Conservation (phyloP, 2,329 filamentous ascomycete genomes). For the Phialophora expanda region DNA sequence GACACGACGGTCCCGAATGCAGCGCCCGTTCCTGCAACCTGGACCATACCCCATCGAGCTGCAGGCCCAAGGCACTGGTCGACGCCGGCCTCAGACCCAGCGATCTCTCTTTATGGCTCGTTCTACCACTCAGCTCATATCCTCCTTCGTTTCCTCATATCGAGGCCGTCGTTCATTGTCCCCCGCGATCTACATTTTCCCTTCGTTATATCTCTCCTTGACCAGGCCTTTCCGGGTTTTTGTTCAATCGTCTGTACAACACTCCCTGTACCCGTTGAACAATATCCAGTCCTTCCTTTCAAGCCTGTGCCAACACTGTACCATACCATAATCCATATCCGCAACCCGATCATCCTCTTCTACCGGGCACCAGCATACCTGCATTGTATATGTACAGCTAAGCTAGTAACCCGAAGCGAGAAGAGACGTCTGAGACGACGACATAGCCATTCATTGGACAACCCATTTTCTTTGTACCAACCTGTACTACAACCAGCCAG, state of each 20-base stretch:
- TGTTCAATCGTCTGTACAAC: conserved; percentile 38
- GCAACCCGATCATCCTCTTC: conserved; percentile 20
- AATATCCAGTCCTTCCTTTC: conserved; percentile 41
- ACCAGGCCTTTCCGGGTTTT: conserved; percentile 40
- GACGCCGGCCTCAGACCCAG: conserved; percentile 35
- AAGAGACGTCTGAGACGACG: conserved; percentile 24
- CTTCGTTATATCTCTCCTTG: conserved; percentile 38
- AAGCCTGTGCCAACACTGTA: conserved; percentile 38
- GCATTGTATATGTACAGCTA: conserved; percentile 34
- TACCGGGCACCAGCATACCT: conserved; percentile 33
- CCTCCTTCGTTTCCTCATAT: conserved; percentile 39
- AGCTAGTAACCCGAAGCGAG: conserved; percentile 18
- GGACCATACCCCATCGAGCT: conserved; percentile 28
- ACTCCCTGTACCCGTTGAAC: conserved; percentile 36
- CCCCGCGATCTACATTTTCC: conserved; percentile 38
- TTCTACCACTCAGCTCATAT: conserved; percentile 37
- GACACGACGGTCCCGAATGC: conserved; percentile 39
- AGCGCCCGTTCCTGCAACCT: conserved; percentile 36
- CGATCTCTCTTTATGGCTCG: conserved; percentile 40
- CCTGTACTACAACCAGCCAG: conserved; percentile 30
- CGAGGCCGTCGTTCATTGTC: conserved; percentile 39
- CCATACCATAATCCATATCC: conserved; percentile 29
- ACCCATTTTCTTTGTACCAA: conserved; percentile 31
- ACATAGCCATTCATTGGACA: conserved; percentile 35
- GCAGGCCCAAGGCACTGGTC: conserved; percentile 36